Conservation (phyloP, 768 basidiomycete species). For the Termitomyces sp. region DNA sequence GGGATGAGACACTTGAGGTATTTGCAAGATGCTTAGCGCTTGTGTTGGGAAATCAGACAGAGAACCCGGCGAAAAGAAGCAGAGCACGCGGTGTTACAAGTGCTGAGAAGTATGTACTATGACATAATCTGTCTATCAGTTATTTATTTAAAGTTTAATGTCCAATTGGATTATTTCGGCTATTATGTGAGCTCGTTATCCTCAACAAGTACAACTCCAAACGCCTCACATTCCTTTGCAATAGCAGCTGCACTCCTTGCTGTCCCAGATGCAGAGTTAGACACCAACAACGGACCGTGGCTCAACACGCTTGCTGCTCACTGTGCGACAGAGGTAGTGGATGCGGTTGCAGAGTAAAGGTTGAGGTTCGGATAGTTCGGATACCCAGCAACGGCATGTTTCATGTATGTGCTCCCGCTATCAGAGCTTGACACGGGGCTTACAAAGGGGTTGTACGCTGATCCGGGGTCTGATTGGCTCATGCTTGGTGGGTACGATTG, state of each 20-base stretch:
- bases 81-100: too few species aligned
- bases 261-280: not conserved
- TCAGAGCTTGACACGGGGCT: not conserved
- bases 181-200: too few species aligned
- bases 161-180: too few species aligned
- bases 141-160: too few species aligned
- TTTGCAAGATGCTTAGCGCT: too few species aligned
- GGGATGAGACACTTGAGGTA: too few species aligned
- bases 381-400: not conserved
- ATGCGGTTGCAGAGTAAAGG: not conserved
- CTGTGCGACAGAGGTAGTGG: not conserved
- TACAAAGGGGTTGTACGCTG: not conserved
- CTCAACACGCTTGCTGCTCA: conserved; percentile 1
- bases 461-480: not conserved
- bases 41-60: too few species aligned
- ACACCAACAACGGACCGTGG: not conserved
- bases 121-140: too few species aligned
- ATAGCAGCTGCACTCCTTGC: not conserved
- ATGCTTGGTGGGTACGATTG: not conserved
- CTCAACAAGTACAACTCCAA: not conserved
- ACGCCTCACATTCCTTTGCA: not conserved
- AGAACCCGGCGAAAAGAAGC: too few species aligned
- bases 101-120: too few species aligned
- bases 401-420: not conserved
- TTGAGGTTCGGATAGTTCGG: not conserved